Conservation (phyloP, 371 early-diverging fungal species). For the Mortierella sp. region DNA sequence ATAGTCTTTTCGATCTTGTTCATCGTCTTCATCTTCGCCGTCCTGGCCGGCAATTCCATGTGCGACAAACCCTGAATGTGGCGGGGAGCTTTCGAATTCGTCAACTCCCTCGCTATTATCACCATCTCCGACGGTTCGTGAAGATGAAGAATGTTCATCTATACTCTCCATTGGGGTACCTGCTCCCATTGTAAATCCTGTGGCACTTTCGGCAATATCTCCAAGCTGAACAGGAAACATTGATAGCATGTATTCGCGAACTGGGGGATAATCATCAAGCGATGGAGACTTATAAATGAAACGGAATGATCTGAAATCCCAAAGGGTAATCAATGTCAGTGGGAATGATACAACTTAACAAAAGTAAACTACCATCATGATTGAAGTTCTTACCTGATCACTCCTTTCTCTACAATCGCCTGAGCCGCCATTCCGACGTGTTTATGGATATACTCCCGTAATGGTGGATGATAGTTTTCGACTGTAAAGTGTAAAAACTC, state of each 20-base stretch:
- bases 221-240: conserved; percentile 33
- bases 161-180: conserved; percentile 17
- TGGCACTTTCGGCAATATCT: conserved; percentile 19
- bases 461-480: conserved; percentile 71
- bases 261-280: conserved; percentile 22
- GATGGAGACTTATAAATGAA: conserved; percentile 20
- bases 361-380: too few relatives aligned
- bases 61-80: conserved; percentile 10
- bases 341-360: too few relatives aligned
- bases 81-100: conserved; percentile 24
- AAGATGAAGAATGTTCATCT: conserved; percentile 7
- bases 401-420: conserved; percentile 71
- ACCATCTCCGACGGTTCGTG: conserved; percentile 6
- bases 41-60: conserved; percentile 22
- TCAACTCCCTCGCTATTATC: conserved; percentile 23
- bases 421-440: conserved; percentile 71
- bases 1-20: conserved; percentile 12
- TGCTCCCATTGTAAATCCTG: conserved; percentile 7
- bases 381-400: conserved; percentile 62
- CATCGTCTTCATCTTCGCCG: conserved; percentile 15
- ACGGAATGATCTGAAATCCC: conserved; percentile 27
- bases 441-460: conserved; percentile 63
- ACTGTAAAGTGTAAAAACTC: conserved; percentile 72
- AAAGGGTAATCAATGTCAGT: not conserved
- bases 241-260: conserved; percentile 41